Percentiles rank a stretch among this genome's conserved stretches.
These are phyloP conservation scores for Elaeis oleifera DNA, from an alignment of 202 grass and related monocot genomes.

Conservation along the genomic window DNA sequence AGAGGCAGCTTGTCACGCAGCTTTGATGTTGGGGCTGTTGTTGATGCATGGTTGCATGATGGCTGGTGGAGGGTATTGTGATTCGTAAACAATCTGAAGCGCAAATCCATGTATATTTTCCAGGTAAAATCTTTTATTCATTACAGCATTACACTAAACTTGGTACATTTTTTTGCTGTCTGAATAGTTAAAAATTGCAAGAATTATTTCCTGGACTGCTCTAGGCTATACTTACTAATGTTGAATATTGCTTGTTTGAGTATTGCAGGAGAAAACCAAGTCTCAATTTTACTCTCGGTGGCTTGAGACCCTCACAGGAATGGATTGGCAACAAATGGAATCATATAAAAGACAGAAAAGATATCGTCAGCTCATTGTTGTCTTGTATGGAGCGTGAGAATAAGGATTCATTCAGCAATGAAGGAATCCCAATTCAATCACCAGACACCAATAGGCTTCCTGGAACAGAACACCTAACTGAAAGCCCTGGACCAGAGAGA, in stretches of 20 bases:
- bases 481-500: background rate
- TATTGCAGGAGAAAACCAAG: slow-evolving; percentile 55
- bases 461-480: slow-evolving; percentile 6
- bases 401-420: background rate
- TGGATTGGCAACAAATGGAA: slow-evolving; percentile 71
- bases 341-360: slow-evolving; percentile 45
- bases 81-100: slow-evolving; percentile 29
- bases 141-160: background rate
- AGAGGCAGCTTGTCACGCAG: slow-evolving; percentile 3
- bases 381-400: background rate
- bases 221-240: background rate
- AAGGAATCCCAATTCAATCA: background rate
- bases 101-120: slow-evolving; percentile 66
- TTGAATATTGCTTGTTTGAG: background rate
- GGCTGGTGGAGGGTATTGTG: slow-evolving; percentile 96
- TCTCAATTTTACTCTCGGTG: slow-evolving; percentile 31
- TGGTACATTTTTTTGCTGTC: no score
- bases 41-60: slow-evolving; percentile 82
- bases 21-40: slow-evolving; percentile 48
- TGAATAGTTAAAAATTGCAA: no score
- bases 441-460: background rate
- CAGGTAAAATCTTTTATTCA: slow-evolving; percentile 41
- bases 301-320: slow-evolving; percentile 66
- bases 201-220: background rate
- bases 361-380: slow-evolving; percentile 28